Conservation (phyloP, 1,284 basidiomycete genomes). For the Cryptococcus sp. region DNA sequence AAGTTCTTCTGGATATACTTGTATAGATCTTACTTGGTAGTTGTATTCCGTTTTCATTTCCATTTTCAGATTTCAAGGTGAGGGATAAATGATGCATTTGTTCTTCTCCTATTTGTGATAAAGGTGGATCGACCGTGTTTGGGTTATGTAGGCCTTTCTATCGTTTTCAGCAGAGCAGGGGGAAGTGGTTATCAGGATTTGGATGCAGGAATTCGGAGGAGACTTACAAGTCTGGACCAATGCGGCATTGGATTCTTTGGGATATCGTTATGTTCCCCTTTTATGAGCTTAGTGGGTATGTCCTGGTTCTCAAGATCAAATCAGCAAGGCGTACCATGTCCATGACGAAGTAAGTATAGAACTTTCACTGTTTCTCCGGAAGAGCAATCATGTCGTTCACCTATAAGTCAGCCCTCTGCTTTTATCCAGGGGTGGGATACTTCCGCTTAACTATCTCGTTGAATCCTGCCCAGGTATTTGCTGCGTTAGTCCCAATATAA, state of each 20-base stretch:
- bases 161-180: no score
- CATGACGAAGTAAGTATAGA: not conserved
- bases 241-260: not conserved
- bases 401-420: not conserved
- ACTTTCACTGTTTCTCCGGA: not conserved
- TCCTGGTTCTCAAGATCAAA: not conserved
- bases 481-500: no score
- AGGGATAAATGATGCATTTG: not conserved
- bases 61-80: not conserved
- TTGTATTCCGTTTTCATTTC: constrained; percentile 27
- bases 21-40: constrained; percentile 25
- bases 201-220: not conserved
- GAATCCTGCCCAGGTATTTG: not conserved
- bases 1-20: constrained; percentile 24
- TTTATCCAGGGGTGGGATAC: not conserved
- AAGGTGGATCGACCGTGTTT: not conserved
- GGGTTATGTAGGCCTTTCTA: not conserved
- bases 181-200: no score
- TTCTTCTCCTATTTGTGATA: not conserved
- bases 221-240: not conserved
- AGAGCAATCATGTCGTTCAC: not conserved
- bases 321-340: not conserved
- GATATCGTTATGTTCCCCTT: not conserved
- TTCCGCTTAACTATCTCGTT: not conserved
- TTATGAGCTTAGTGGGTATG: not conserved